phyloP scores from a whole-genome alignment of 73 alveolate species.

The Paramecium caudatum region DNA sequence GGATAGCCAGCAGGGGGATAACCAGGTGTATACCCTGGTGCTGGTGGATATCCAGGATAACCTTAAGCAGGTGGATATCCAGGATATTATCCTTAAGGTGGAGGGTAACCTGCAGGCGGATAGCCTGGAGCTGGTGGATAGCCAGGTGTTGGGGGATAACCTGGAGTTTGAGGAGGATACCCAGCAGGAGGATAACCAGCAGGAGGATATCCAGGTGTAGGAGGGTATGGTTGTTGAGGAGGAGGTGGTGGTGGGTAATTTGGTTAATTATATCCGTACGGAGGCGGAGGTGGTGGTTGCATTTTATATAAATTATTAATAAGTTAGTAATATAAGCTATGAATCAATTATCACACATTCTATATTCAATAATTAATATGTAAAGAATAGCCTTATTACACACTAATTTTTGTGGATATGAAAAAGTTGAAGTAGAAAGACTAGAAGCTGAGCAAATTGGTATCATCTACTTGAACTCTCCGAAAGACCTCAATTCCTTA shows the following conservation, averaged over 20 bases:
- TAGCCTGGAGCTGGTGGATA: not conserved
- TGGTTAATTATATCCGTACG: not conserved
- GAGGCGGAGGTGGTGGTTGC: constrained; percentile 50
- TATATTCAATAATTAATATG: constrained; percentile 8
- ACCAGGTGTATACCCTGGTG: constrained; percentile 17
- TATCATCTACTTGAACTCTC: constrained; percentile 65
- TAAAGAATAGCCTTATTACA: constrained; percentile 47
- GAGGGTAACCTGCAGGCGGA: constrained; percentile 40
- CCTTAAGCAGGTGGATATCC: not conserved
- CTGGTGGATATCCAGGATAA: not conserved
- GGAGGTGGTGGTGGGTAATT: constrained; percentile 44
- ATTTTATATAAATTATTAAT: not conserved
- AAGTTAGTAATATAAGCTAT: not conserved
- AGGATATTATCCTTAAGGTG: constrained; percentile 17
- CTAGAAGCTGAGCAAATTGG: constrained; percentile 40
- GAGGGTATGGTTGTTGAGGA: constrained; percentile 17
- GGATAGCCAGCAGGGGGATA: constrained; percentile 33
- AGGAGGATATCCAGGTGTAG: constrained; percentile 31
- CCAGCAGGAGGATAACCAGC: constrained; percentile 43
- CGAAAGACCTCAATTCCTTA: constrained; percentile 59
- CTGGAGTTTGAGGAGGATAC: constrained; percentile 4
- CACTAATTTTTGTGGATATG: constrained; percentile 28
- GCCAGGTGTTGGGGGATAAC: constrained; percentile 25
- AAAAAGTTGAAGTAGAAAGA: constrained; percentile 16
- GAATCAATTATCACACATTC: not conserved